Evolutionary conservation across 2,329 filamentous ascomycete species (phyloP).

Genomic region (Cordyceps tenuipes): DNA sequence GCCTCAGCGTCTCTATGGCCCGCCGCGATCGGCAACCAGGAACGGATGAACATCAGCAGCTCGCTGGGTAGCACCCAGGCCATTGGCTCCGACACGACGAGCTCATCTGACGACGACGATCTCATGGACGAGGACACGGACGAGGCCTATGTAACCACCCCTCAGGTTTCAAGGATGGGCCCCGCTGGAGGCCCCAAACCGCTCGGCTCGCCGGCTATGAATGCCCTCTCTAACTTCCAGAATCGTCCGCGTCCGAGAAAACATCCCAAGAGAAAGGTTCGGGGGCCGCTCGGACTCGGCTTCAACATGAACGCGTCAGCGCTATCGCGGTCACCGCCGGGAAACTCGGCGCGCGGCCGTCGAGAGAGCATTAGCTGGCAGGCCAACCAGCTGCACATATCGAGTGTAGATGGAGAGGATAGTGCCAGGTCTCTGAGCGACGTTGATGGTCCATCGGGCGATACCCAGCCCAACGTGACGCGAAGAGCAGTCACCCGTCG

Average conservation of each 20-base stretch:
- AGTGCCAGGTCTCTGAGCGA: constrained; percentile 46
- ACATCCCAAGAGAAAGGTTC: constrained; percentile 51
- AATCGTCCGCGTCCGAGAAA: constrained; percentile 64
- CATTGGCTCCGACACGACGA: constrained; percentile 70
- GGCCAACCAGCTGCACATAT: constrained; percentile 79
- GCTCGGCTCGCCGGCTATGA: constrained; percentile 13
- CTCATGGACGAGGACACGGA: constrained; percentile 67
- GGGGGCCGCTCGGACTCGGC: constrained; percentile 41
- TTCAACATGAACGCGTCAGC: constrained; percentile 36
- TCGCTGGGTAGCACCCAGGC: constrained; percentile 68
- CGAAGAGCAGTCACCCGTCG: constrained; percentile 75
- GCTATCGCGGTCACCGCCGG: constrained; percentile 68
- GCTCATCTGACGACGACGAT: constrained; percentile 61
- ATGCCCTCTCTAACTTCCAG: constrained; percentile 74
- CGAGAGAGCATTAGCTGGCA: constrained; percentile 87
- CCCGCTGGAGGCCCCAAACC: not conserved
- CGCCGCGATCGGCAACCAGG: constrained; percentile 59
- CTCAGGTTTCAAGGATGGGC: constrained; percentile 50
- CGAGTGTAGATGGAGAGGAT: constrained; percentile 60
- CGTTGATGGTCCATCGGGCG: constrained; percentile 38
- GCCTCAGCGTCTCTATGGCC: constrained; percentile 62
- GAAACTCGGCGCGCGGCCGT: constrained; percentile 44
- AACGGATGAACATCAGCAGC: constrained; percentile 66
- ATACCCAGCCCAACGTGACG: constrained; percentile 66
- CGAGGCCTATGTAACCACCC: constrained; percentile 75